Percentiles rank a stretch among this genome's conserved stretches.
Conservation (phyloP, 352 stramenopile genomes). For the Globisporangium barbulae region DNA sequence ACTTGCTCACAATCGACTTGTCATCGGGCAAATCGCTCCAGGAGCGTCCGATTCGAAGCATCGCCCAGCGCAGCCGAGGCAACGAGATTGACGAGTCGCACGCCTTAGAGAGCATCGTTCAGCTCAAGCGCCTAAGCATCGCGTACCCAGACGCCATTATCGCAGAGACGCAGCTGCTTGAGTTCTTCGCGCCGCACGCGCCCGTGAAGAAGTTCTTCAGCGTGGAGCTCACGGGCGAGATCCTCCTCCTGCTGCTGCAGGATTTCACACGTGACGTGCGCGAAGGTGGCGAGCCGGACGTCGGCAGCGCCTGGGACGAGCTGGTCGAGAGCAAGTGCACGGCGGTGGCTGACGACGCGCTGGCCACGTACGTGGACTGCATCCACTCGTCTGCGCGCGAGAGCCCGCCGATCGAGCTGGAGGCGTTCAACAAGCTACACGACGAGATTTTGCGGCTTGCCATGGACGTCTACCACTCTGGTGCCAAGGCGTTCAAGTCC, state of each 20-base stretch:
- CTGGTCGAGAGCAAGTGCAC: constrained; percentile 54
- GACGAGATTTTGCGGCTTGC: constrained; percentile 67
- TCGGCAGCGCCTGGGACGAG: constrained; percentile 66
- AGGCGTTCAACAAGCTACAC: constrained; percentile 62
- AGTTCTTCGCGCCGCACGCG: constrained; percentile 31
- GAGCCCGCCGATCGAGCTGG: constrained; percentile 55
- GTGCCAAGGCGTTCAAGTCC: constrained; percentile 31
- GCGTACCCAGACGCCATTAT: constrained; percentile 12
- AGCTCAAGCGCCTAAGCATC: constrained; percentile 36
- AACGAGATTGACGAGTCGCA: not conserved
- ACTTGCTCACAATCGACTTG: constrained; percentile 51
- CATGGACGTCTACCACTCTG: constrained; percentile 62
- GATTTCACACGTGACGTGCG: constrained; percentile 27
- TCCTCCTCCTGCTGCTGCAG: constrained; percentile 41
- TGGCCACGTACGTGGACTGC: constrained; percentile 74
- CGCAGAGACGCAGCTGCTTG: constrained; percentile 3
- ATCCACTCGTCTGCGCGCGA: constrained; percentile 58
- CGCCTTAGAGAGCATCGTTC: constrained; percentile 28
- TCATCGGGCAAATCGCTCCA: constrained; percentile 27
- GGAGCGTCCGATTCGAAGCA: constrained; percentile 14
- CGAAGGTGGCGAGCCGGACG: constrained; percentile 37
- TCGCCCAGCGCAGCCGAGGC: not conserved
- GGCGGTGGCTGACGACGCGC: constrained; percentile 49
- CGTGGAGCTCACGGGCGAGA: constrained; percentile 52
- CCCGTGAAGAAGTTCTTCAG: constrained; percentile 66